phyloP scores from a whole-genome alignment of 2,329 filamentous ascomycete genomes.

The Venturia oleaginea region DNA sequence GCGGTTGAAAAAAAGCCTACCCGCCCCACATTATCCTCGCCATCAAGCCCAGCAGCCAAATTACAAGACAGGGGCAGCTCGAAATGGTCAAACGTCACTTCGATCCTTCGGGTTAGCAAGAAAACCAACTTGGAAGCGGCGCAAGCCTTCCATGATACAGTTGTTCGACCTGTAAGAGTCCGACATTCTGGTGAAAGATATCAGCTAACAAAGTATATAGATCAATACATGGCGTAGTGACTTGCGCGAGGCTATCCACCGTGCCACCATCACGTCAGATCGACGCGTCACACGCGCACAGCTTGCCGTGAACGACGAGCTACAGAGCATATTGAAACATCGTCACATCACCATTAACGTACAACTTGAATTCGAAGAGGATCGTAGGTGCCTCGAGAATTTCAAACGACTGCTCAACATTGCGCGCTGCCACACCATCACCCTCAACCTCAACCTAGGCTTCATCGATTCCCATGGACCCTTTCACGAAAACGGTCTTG shows the following conservation, averaged over 20 bases:
- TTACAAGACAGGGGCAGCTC: neutral
- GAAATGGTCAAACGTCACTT: neutral
- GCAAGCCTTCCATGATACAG: neutral
- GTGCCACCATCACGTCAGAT: neutral
- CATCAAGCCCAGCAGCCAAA: neutral
- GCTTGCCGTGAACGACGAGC: neutral
- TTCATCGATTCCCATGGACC: slow-evolving; percentile 3
- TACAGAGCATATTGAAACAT: neutral
- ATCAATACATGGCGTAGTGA: slow-evolving; percentile 5
- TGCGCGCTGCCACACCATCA: neutral
- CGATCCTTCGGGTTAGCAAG: slow-evolving; percentile 1
- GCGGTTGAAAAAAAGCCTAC: neutral
- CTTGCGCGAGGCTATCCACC: neutral
- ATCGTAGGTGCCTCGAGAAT: neutral
- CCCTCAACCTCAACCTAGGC: neutral
- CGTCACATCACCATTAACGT: slow-evolving; percentile 1
- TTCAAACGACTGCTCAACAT: neutral
- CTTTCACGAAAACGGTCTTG: neutral
- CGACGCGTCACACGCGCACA: neutral
- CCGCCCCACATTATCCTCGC: neutral
- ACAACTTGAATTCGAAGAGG: slow-evolving; percentile 4
- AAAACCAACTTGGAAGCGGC: neutral
- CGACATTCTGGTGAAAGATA: too few species aligned
- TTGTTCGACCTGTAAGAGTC: neutral
- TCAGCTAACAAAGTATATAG: neutral